A percentile compares a stretch with the other conserved stretches of the same genome.
phyloP scores from a whole-genome alignment of 768 basidiomycete species.

The Lentinula lateritia region DNA sequence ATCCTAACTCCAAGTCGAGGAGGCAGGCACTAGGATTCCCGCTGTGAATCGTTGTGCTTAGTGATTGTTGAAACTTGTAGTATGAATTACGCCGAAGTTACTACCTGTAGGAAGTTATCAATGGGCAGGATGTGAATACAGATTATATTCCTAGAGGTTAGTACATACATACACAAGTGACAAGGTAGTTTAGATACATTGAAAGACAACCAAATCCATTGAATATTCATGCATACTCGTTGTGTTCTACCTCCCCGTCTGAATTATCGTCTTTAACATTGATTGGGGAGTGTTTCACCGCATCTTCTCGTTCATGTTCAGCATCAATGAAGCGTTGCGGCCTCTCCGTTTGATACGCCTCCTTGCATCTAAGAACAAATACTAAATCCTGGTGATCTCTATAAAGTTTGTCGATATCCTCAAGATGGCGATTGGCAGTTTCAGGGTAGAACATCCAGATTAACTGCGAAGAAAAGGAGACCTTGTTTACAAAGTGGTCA shows the following conservation, averaged over 20 bases:
- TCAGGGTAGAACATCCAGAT: conserved; percentile 45
- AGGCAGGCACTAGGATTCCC: conserved; percentile 5
- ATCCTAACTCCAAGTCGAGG: conserved; percentile 22
- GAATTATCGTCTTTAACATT: neutral
- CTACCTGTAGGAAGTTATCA: no score
- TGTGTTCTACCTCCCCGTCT: neutral
- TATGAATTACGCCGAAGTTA: no score
- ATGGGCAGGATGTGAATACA: no score
- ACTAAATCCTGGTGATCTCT: conserved; percentile 32
- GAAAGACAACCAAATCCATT: no score
- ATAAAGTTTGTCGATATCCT: conserved; percentile 45
- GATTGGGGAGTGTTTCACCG: neutral
- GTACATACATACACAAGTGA: no score
- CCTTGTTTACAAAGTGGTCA: neutral
- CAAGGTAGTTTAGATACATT: no score
- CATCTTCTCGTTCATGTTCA: conserved; percentile 21
- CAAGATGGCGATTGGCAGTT: conserved; percentile 43
- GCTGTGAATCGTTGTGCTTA: neutral
- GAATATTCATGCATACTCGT: neutral
- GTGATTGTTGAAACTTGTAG: neutral
- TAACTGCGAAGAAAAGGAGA: conserved; percentile 20
- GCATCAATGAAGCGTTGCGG: conserved; percentile 38
- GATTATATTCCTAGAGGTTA: no score
- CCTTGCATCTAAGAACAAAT: conserved; percentile 35
- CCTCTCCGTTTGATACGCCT: conserved; percentile 36